Base-by-base conservation (phyloP, 2,329 filamentous ascomycete genomes). In the Fusarium chlamydosporum region DNA sequence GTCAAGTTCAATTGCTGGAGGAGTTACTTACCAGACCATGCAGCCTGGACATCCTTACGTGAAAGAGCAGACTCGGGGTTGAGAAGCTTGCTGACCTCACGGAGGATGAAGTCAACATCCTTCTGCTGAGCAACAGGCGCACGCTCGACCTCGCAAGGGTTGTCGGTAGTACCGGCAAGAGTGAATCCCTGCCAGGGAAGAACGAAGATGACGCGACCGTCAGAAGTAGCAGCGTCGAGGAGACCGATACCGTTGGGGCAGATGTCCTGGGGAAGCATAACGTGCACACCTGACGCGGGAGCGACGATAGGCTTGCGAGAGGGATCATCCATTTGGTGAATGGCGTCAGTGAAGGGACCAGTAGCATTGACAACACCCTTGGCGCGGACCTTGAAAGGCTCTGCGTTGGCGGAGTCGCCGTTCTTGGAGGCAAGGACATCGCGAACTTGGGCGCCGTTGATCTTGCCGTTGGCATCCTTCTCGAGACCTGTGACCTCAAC, bases 191-290 rank as follows among this genome's bases (percentile, higher is more conserved):
- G 91, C 92, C 92, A 96, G 9, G 92, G 92, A 53, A 96, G 84
- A 78, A 96, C 93, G 83, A 96, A 96, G 73, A 96, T 92, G 68
- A 96, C 92, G 75, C 92, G 89, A n/a, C 92, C 92, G 74, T 96
- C 92, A 1, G 92, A 94, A 6, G 66, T 68, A 4, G 92, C 94
- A 40, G 92, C 92, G 72, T 95, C 92, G 68, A 96, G 92, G 51
- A 96, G 83, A 65, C 92, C 92, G 90, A 95, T 94, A 76, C 92
- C 89, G 56, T 89, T 86, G 54, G 92, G 92, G 76, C 90, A 92
- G 80, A 91, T 91, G 80, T 91, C 91, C 56, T 91, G 91, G 23
- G 92, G 92, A 2, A 96, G 87, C 74, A 95, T 89, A 67, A 96
- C 84, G 81, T 96, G 92, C n/a, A 93, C 91, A 70, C 92, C 92